Percentiles rank a stretch among this genome's conserved stretches.
phyloP scores from a whole-genome alignment of 768 basidiomycete genomes.

The Suillus discolor region DNA sequence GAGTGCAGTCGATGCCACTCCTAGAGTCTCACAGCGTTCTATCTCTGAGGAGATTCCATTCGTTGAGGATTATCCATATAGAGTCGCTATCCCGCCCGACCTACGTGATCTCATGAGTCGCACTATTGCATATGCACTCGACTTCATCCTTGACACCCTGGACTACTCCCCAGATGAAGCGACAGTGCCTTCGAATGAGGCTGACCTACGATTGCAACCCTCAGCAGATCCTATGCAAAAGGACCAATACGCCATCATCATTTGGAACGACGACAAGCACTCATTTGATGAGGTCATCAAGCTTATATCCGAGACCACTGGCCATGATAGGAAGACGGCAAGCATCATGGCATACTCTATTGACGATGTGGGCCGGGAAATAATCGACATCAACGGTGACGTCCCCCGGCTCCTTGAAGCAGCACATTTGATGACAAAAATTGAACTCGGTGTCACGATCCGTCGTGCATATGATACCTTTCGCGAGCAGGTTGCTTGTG shows the following conservation, averaged over 20 bases:
- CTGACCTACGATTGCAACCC: conserved; percentile 71
- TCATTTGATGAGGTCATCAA: conserved; percentile 86
- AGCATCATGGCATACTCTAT: conserved; percentile 56
- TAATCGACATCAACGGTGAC: conserved; percentile 72
- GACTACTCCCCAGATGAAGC: conserved; percentile 83
- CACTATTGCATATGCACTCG: conserved; percentile 76
- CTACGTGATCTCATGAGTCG: conserved; percentile 73
- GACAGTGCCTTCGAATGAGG: conserved; percentile 62
- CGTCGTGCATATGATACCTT: conserved; percentile 87
- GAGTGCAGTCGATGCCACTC: conserved; percentile 38
- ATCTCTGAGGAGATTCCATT: conserved; percentile 56
- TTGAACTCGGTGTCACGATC: conserved; percentile 91
- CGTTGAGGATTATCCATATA: conserved; percentile 60
- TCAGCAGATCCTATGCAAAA: conserved; percentile 79
- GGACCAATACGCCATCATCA: conserved; percentile 77
- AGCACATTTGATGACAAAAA: conserved; percentile 78
- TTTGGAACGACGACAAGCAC: conserved; percentile 99
- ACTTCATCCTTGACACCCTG: conserved; percentile 82
- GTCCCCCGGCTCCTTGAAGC: conserved; percentile 66
- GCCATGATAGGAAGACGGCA: conserved; percentile 59
- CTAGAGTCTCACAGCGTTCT: conserved; percentile 43
- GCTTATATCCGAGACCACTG: conserved; percentile 59
- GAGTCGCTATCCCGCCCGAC: conserved; percentile 59
- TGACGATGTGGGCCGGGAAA: conserved; percentile 80
- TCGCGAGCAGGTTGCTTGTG: conserved; percentile 79